Base-by-base conservation (phyloP, 2,329 filamentous ascomycete species). In the Acarospora socialis region DNA sequence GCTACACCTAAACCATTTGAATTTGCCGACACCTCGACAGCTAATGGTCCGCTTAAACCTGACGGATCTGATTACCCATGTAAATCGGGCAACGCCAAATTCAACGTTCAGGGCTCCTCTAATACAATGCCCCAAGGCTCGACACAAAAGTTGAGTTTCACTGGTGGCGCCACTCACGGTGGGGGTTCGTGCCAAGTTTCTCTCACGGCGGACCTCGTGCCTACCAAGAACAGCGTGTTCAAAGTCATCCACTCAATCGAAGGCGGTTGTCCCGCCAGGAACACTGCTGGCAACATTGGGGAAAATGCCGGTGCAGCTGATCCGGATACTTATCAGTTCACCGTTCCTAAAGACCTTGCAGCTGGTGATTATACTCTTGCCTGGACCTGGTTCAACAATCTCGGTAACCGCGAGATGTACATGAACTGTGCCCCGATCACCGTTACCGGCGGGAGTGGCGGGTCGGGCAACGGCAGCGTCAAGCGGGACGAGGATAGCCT, bases 341-440 rank as follows among this genome's bases (percentile, higher is more conserved):
- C 59, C 0, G 72, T 94, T 4, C 87, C 86, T 0, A 52, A 65
- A 0, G 70, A 75, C 14, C 66, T 94, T 28, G 71, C 76, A 6
- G 60, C 75, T 1, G 90, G 87, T 3, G 68, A 84, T 23, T 86
- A 80, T 16, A 81, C 76, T 0, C 64, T 95, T 4, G 82, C 82
- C 0, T 95, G 86, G 84, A 83, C 83, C 1, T 95, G 90, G 90
- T 73, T 92, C 57, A 95, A 95, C 57, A 79, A 78, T 37, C 49
- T 92, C 7, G 90, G 90, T 3, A 93, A 93, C 61, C 77, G 86
- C 1, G 90, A 95, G 52, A 83, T 93, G 68, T 94, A 95, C 66
- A 92, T 93, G 84, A 92, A 93, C 67, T 98, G 87, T 46, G 82
- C 79, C 0, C 73, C 81, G 0, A 55, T 92, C 28, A 68, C 64